Evolutionary conservation across 371 early-diverging fungal species (phyloP).

Genomic region (Zychaea mexicana): DNA sequence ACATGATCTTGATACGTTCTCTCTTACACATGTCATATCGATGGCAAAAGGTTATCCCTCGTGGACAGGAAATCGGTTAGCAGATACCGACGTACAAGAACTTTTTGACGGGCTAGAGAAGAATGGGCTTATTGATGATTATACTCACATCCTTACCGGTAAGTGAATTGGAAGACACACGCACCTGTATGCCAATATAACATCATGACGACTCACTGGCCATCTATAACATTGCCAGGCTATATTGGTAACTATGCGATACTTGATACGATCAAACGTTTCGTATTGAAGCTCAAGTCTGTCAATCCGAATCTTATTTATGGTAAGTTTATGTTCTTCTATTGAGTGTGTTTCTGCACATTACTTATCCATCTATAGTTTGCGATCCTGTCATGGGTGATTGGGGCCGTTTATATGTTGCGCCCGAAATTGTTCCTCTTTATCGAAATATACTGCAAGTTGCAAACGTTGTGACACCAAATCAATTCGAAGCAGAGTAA

Average conservation of each 20-base stretch:
- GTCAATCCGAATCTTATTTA: slow-evolving; percentile 49
- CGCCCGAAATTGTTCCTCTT: slow-evolving; percentile 74
- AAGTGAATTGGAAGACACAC: slow-evolving; percentile 1
- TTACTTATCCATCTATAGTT: slow-evolving; percentile 43
- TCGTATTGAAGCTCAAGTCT: slow-evolving; percentile 50
- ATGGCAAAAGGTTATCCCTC: slow-evolving; percentile 70
- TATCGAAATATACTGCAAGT: slow-evolving; percentile 69
- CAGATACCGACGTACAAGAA: slow-evolving; percentile 64
- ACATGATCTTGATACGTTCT: not conserved
- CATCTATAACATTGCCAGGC: slow-evolving; percentile 30
- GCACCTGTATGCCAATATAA: no score
- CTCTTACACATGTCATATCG: not conserved
- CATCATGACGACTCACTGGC: not conserved
- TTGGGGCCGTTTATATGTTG: slow-evolving; percentile 83
- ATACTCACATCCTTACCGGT: slow-evolving; percentile 84
- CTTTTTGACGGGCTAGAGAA: slow-evolving; percentile 72
- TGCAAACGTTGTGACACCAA: slow-evolving; percentile 87
- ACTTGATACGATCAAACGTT: slow-evolving; percentile 60
- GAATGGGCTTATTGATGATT: slow-evolving; percentile 73
- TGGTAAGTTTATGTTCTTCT: slow-evolving; percentile 30
- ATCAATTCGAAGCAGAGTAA: slow-evolving; percentile 91
- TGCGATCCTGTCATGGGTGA: slow-evolving; percentile 96
- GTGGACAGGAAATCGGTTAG: slow-evolving; percentile 70
- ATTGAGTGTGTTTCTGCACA: not conserved
- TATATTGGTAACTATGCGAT: slow-evolving; percentile 83